A percentile compares a stretch with the other conserved stretches of the same genome.
Evolutionary conservation across 2,329 filamentous ascomycete species (phyloP).

Genomic region (Curvularia lunata): DNA sequence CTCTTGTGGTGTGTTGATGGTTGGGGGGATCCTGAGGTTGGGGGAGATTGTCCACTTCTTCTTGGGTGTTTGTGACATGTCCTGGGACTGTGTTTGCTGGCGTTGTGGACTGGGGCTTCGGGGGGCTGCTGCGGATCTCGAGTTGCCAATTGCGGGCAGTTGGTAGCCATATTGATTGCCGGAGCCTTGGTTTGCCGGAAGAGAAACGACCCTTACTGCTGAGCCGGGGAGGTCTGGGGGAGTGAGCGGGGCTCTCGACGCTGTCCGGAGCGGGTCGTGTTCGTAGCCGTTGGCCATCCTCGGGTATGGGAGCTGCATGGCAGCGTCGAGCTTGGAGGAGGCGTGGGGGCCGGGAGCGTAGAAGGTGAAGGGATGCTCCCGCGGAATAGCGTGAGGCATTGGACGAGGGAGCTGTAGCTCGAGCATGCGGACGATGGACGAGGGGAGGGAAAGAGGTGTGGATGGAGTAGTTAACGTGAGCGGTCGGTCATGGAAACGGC

Average conservation of each 20-base stretch:
- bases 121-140: conserved; percentile 36
- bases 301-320: conserved; percentile 45
- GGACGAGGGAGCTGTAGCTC: conserved; percentile 50
- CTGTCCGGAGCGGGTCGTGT: conserved; percentile 28
- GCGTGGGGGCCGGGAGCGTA: conserved; percentile 34
- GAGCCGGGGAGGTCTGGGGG: conserved; percentile 44
- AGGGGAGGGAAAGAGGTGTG: conserved; percentile 14
- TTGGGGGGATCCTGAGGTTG: conserved; percentile 45
- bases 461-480: conserved; percentile 23
- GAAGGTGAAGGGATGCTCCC: conserved; percentile 45
- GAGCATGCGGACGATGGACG: conserved; percentile 44
- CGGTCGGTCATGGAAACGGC: conserved; percentile 24
- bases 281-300: conserved; percentile 33
- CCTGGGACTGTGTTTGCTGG: conserved; percentile 28
- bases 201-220: conserved; percentile 41
- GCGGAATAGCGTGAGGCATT: conserved; percentile 50
- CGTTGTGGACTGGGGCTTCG: conserved; percentile 32
- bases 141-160: conserved; percentile 46
- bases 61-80: conserved; percentile 32
- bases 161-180: conserved; percentile 44
- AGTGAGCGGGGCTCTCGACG: conserved; percentile 40
- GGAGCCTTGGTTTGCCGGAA: conserved; percentile 36
- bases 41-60: conserved; percentile 45
- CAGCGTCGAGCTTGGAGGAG: conserved; percentile 36
- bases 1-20: conserved; percentile 49